Percentiles rank a stretch among this genome's conserved stretches.
Evolutionary conservation across 805 yeast species (phyloP).

Genomic region (Priceomyces haplophilus): DNA sequence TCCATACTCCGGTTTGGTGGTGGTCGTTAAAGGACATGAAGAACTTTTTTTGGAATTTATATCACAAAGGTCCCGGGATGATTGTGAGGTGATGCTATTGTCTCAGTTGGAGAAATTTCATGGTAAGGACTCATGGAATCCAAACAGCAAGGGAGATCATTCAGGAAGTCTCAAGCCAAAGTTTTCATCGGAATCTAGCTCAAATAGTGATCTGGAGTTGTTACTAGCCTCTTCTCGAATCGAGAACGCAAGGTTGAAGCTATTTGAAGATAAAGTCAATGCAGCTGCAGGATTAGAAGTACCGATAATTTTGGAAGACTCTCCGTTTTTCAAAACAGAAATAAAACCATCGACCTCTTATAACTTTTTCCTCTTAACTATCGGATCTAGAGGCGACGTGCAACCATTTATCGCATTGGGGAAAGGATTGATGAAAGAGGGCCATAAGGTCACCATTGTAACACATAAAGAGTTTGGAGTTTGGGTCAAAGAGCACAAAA

Average conservation of each 20-base stretch:
- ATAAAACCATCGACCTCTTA: constrained; percentile 53
- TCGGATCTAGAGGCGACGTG: constrained; percentile 95
- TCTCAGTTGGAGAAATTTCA: constrained; percentile 47
- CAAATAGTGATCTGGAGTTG: constrained; percentile 3
- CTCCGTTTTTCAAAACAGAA: constrained; percentile 50
- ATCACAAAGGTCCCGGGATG: constrained; percentile 63
- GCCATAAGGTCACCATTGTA: constrained; percentile 80
- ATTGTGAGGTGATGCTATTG: constrained; percentile 56
- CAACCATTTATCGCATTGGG: constrained; percentile 95
- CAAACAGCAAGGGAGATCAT: constrained; percentile 24
- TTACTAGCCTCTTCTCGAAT: constrained; percentile 23
- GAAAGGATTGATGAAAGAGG: constrained; percentile 71
- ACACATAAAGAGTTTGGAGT: constrained; percentile 79
- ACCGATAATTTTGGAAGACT: constrained; percentile 67
- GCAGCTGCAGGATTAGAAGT: constrained; percentile 60
- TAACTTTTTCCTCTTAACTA: constrained; percentile 71
- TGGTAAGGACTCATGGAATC: constrained; percentile 20
- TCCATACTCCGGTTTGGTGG: constrained; percentile 64
- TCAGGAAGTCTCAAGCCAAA: constrained; percentile 13
- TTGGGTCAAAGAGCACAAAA: constrained; percentile 68
- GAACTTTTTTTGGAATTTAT: constrained; percentile 77
- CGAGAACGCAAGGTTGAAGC: constrained; percentile 58
- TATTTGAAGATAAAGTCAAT: constrained; percentile 65
- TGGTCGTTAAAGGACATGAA: constrained; percentile 71
- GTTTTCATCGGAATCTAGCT: neutral